Percentiles rank a stretch among this genome's conserved stretches.
Evolutionary conservation across 345 rosid genomes (phyloP).

Genomic region (Moringa oleifera): DNA sequence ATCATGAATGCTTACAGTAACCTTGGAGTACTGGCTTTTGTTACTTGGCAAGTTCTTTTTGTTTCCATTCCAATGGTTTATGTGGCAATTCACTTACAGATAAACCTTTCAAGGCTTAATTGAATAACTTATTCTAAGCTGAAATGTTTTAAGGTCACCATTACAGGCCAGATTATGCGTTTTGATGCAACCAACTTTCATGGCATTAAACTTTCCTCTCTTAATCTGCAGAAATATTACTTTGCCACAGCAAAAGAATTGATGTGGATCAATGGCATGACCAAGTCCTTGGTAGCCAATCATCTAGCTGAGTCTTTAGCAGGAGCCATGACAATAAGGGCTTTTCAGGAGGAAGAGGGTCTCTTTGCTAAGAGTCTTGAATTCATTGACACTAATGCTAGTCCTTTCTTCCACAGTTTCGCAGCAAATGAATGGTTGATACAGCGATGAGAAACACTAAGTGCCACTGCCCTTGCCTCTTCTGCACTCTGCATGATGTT

Average conservation of each 20-base stretch:
- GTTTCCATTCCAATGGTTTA: slow-evolving; percentile 66
- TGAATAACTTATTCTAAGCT: too few relatives aligned
- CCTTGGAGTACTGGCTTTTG: slow-evolving; percentile 75
- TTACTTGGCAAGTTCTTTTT: slow-evolving; percentile 90
- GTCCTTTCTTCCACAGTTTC: slow-evolving; percentile 87
- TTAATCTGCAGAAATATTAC: slow-evolving; percentile 59
- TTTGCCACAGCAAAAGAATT: slow-evolving; percentile 79
- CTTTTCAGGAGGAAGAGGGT: slow-evolving; percentile 83
- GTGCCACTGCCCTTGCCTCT: slow-evolving; percentile 72
- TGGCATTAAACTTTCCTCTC: not conserved
- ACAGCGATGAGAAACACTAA: slow-evolving; percentile 70
- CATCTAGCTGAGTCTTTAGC: slow-evolving; percentile 93
- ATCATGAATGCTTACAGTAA: slow-evolving; percentile 52
- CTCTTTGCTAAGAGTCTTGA: slow-evolving; percentile 67
- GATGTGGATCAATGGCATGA: slow-evolving; percentile 87
- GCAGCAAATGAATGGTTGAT: slow-evolving; percentile 93
- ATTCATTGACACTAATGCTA: slow-evolving; percentile 75
- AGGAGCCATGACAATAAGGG: slow-evolving; percentile 83
- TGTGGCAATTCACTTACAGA: slow-evolving; percentile 76
- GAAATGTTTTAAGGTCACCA: too few relatives aligned
- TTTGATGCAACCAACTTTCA: too few relatives aligned
- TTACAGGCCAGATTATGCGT: too few relatives aligned
- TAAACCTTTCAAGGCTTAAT: too few relatives aligned
- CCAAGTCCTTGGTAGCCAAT: slow-evolving; percentile 87
- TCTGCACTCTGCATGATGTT: slow-evolving; percentile 89